phyloP scores from a whole-genome alignment of 768 basidiomycete genomes.

The Hydnomerulius pinastri region DNA sequence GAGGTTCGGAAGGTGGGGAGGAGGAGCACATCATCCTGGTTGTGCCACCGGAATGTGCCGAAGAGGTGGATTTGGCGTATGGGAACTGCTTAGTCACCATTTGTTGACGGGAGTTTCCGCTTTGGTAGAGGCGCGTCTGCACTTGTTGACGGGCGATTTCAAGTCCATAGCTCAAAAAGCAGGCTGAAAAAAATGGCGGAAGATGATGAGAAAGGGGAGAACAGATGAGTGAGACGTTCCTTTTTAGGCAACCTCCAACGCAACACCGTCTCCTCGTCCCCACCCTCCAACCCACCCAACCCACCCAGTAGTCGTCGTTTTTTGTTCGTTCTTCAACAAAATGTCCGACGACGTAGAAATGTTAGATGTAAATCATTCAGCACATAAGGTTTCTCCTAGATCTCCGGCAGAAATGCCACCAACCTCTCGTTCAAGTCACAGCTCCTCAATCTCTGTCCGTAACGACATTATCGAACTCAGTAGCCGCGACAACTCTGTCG shows the following conservation, averaged over 20 bases:
- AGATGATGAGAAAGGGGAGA: constrained; percentile 29
- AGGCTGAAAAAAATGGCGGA: constrained; percentile 26
- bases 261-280: constrained; percentile 30
- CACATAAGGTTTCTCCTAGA: not conserved
- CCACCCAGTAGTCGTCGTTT: not conserved
- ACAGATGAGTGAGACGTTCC: constrained; percentile 36
- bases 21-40: not conserved
- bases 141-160: constrained; percentile 18
- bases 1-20: constrained; percentile 1
- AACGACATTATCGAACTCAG: constrained; percentile 30
- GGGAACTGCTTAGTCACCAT: constrained; percentile 28
- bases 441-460: constrained; percentile 15
- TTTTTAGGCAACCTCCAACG: constrained; percentile 37
- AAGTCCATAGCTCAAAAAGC: constrained; percentile 23
- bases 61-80: not conserved
- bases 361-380: constrained; percentile 17
- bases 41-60: constrained; percentile 1
- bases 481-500: constrained; percentile 33
- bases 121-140: not conserved
- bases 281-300: constrained; percentile 19
- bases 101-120: not conserved
- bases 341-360: constrained; percentile 34
- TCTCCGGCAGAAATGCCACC: constrained; percentile 9
- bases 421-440: constrained; percentile 17
- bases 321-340: not conserved